Percentiles rank a stretch among this genome's conserved stretches.
phyloP scores from a whole-genome alignment of 78 protist genomes.

The Dictyostelium brefeldianum region DNA sequence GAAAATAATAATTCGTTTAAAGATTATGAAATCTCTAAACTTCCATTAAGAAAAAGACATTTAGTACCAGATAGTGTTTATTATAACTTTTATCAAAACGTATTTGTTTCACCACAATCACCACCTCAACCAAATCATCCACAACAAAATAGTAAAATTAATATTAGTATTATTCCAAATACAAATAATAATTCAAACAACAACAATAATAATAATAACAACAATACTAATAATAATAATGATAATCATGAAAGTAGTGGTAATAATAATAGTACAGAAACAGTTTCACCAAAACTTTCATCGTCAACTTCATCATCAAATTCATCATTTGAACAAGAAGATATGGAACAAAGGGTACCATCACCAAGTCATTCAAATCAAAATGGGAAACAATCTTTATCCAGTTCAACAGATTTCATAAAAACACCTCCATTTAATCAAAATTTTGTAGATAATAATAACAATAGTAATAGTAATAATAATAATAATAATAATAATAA shows the following conservation, averaged over 20 bases:
- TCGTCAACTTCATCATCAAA: conserved; percentile 17
- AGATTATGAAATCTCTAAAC: conserved; percentile 58
- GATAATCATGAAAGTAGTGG: background rate
- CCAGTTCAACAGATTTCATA: background rate
- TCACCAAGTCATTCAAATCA: conserved; percentile 35
- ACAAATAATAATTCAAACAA: background rate
- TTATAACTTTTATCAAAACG: conserved; percentile 51
- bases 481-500: background rate
- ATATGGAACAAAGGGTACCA: conserved; percentile 60
- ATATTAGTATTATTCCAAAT: background rate
- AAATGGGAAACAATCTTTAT: background rate
- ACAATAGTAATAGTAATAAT: conserved; percentile 3
- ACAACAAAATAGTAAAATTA: background rate
- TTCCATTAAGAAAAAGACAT: conserved; percentile 78
- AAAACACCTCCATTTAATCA: background rate
- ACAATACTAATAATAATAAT: too few relatives aligned
- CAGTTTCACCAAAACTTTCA: conserved; percentile 18
- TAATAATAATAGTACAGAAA: background rate
- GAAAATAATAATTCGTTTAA: conserved; percentile 24
- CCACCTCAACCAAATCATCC: conserved; percentile 9
- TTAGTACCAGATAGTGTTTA: conserved; percentile 68
- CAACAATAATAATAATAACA: background rate
- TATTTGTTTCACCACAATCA: conserved; percentile 48
- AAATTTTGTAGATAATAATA: background rate
- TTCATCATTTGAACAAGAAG: background rate